Base-by-base conservation (phyloP, 371 early-diverging fungal genomes). In the Syncephalastrum sp. region DNA sequence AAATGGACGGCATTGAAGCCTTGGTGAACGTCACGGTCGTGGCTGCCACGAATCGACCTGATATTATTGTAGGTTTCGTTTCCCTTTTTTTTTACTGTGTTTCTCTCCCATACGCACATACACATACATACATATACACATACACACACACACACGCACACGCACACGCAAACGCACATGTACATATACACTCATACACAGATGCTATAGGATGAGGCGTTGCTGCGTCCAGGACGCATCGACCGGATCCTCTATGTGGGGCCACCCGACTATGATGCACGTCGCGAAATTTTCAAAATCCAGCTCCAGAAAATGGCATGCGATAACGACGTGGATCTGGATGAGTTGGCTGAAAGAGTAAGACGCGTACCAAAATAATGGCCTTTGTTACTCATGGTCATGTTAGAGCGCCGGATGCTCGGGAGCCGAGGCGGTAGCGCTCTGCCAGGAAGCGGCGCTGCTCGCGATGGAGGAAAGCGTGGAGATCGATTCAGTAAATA, bases 21-120 rank as follows among this genome's bases (percentile, higher is more conserved):
- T 72, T 96, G n/a, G 87, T 91, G 4, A 91, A 94, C 70, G 98
- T 98, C 3, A 95, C 93, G 0, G 90, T 98, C 1, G 93, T 98
- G 2, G 99, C 96, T 1, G 99, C 99, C 15, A 99, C 99, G 0
- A 99, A 99, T 73, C 90, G 99, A 45, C 99, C 99, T 0, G 99
- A 99, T 70, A 91, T 97, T 46, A 89, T 98, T 63, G 93, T 88
- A 77, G 54, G 75, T 51, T 13, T 15, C 5, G 38, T 10, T 12
- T 33, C 38, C 10, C 2, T 33, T 33, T 33, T 27, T 10, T 12
- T 21, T 21, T 21, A 33, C 38, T 33, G 38, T 33, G 38, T 33
- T 14, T n/a, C 19, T 21, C 17, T 45, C 10, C 17, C 2, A 42
- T n/a, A 12, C 27, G 7, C 3, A 21, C 21, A 21, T 21, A 21